Base-by-base conservation (phyloP, 805 yeast genomes). In the Saccharomyces eubayanus region DNA sequence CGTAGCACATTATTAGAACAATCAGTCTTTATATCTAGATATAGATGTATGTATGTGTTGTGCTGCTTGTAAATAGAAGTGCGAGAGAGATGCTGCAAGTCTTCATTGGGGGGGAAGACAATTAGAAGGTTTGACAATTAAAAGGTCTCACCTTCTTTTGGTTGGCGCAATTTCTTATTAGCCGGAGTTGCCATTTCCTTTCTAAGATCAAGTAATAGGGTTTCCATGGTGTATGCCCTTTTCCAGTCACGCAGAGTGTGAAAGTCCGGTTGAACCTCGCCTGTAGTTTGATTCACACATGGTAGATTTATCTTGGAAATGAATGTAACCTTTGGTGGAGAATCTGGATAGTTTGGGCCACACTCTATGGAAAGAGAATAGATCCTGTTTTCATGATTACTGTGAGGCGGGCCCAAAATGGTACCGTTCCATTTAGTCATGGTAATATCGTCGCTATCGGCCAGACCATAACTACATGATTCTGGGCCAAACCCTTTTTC, bases 391-490 rank as follows among this genome's bases (percentile, higher is more conserved):
- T 91, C 97, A 69, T 92, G 97, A 28, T 81, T 75, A 50, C 83
- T 81, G 65, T 87, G 96, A 36, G 99, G 99, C 3, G 99, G 99
- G 0, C 99, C 99, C 59, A 94, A 75, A 51, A 94, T 92, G 31
- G 99, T 94, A 11, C 97, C 99, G 72, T 91, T 94, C 99, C 99
- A 94, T 63, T 85, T 73, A 10, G 96, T 87, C 96, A 94, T 89
- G 51, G 90, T 76, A 60, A 91, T 88, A 68, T 94, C 99, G 63
- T 88, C 96, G 57, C 86, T 83, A 63, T 89, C 92, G 27, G 89
- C 83, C 48, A 94, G 78, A 0, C 99, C 99, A 65, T 94, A 89
- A 24, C 98, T 92, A 69, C 96, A 91, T 14, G 96, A 87, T 70
- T 94, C 98, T 28, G 97, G 94, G 21, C 98, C 97, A 49, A 88